A percentile compares a stretch with the other conserved stretches of the same genome.
Evolutionary conservation across 805 yeast species (phyloP).

Genomic region (Metschnikowia noctiluminum): DNA sequence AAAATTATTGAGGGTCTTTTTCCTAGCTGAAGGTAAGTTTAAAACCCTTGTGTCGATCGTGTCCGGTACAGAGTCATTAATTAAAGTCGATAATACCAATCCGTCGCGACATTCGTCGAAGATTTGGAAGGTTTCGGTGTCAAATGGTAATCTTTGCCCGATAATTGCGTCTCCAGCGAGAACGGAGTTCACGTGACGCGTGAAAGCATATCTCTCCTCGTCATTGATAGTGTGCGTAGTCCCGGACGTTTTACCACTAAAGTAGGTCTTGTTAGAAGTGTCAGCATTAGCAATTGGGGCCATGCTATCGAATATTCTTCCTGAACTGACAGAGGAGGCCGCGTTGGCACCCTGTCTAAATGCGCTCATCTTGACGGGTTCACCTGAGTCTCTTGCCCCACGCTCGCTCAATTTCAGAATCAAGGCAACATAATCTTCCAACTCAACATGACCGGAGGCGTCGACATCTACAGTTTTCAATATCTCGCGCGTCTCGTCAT

Average conservation of each 20-base stretch:
- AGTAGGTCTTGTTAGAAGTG: slow-evolving; percentile 57
- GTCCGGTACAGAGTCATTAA: slow-evolving; percentile 97
- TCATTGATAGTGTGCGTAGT: slow-evolving; percentile 95
- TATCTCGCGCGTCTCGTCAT: slow-evolving; percentile 92
- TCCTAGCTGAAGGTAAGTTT: slow-evolving; percentile 72
- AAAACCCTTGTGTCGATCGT: slow-evolving; percentile 97
- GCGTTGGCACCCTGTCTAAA: no score
- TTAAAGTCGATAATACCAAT: slow-evolving; percentile 83
- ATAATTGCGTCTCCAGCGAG: slow-evolving; percentile 84
- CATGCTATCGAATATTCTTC: slow-evolving; percentile 22
- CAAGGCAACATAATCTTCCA: slow-evolving; percentile 88
- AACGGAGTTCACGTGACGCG: slow-evolving; percentile 91
- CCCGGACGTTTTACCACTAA: slow-evolving; percentile 84
- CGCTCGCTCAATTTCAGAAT: slow-evolving; percentile 72
- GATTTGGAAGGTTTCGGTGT: slow-evolving; percentile 89
- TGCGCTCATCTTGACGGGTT: slow-evolving; percentile 7
- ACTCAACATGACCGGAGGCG: slow-evolving; percentile 94
- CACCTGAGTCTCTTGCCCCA: slow-evolving; percentile 1
- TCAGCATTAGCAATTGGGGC: slow-evolving; percentile 50
- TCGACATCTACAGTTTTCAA: slow-evolving; percentile 88
- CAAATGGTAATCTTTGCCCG: slow-evolving; percentile 84
- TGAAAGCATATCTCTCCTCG: slow-evolving; percentile 94
- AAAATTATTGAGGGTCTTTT: slow-evolving; percentile 83
- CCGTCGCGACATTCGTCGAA: slow-evolving; percentile 98
- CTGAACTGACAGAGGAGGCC: slow-evolving; percentile 16